phyloP scores from a whole-genome alignment of 257 asterid genomes.

The Lantana camara region DNA sequence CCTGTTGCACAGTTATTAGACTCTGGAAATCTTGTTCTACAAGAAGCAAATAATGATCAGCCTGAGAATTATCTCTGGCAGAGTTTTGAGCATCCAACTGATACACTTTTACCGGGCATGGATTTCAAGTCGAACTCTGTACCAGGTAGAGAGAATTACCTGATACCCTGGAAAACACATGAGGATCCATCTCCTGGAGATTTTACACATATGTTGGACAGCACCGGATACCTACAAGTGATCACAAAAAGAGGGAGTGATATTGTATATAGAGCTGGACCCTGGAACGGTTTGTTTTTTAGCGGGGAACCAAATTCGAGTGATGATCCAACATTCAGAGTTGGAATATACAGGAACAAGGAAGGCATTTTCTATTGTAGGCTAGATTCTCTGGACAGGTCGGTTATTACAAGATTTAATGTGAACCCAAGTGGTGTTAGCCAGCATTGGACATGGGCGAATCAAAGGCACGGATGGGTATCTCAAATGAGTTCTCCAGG shows the following conservation, averaged over 20 bases:
- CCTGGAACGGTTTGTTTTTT: slow-evolving; percentile 29
- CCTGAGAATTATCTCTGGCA: slow-evolving; percentile 31
- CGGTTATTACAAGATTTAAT: no score
- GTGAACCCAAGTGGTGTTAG: no score
- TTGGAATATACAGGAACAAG: no score
- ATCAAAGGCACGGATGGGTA: no score
- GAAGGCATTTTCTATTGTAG: no score
- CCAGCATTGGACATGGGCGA: no score
- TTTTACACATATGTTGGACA: slow-evolving; percentile 19
- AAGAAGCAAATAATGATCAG: slow-evolving; percentile 24
- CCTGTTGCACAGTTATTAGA: slow-evolving; percentile 41
- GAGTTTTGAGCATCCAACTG: slow-evolving; percentile 46
- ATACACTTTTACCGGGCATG: slow-evolving; percentile 30
- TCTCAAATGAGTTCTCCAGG: no score
- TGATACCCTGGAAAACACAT: slow-evolving; percentile 39
- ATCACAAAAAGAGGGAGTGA: slow-evolving; percentile 3
- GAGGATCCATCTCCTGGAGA: slow-evolving; percentile 44
- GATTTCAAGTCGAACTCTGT: slow-evolving; percentile 4
- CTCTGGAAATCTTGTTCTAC: slow-evolving; percentile 39
- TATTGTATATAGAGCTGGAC: slow-evolving; percentile 21
- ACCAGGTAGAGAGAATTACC: slow-evolving; percentile 30
- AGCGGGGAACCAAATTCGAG: no score
- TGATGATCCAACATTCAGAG: no score
- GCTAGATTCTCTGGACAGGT: no score
- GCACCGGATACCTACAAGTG: slow-evolving; percentile 27